Base-by-base conservation (phyloP, 306 rosid species). In the Oxytropis ochrocephala region DNA sequence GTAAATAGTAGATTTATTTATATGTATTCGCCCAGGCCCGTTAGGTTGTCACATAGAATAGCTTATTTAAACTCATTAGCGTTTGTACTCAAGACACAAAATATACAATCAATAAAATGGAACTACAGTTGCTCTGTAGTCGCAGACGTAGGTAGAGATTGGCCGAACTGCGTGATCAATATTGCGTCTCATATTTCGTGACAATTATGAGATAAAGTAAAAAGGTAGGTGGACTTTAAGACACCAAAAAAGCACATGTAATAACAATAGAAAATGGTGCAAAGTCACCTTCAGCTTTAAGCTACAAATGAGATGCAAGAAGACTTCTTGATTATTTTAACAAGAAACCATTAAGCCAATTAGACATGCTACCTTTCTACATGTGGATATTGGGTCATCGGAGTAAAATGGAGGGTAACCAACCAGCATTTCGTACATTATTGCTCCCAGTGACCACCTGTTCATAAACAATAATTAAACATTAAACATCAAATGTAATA, bases 361-460 rank as follows among this genome's bases (percentile, higher is more conserved):
- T 18, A 54, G 68, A 69, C 62, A 69, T 67, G 29, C 60, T 81
- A 94, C 98, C 98, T 90, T 94, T 94, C 92, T 84, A 88, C 98
- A 94, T 9, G 98, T 85, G 75, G 84, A 75, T 81, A 94, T 85
- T 70, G 98, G 98, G 62, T 88, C 98, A 73, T 94, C 97, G 2
- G 98, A 81, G 83, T 88, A 94, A 83, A 94, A 94, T 78, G 98
- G 98, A 73, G 98, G 97, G 65, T 88, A 94, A 47, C 98, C 98
- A 70, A 94, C 89, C 74, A 94, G 95, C 98, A 94, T 94, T 86
- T 94, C 98, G 36, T 94, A 94, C 96, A 94, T 81, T 74, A 94
- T 94, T 33, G 98, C 98, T 72, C 98, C 98, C 12, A 94, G 74
- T 30, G 98, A 94, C 98, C 98, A 94, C 98, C 98, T 94, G 77